phyloP scores from a whole-genome alignment of 139 green algal genomes.

The Auxenochlorella protothecoides region DNA sequence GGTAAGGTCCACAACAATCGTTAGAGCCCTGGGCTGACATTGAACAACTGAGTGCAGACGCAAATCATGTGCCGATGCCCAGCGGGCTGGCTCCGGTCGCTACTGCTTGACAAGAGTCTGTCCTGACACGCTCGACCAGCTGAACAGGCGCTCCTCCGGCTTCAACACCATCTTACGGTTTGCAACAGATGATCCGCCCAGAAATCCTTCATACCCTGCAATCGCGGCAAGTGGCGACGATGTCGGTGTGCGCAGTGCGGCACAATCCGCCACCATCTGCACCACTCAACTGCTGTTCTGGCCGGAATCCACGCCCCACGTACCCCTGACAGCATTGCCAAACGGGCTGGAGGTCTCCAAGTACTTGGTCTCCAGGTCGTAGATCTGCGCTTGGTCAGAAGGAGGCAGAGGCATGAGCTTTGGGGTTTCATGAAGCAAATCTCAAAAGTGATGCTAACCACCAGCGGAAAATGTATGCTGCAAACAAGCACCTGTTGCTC shows the following conservation, averaged over 20 bases:
- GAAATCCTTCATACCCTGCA: slow-evolving; percentile 44
- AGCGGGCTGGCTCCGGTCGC: background rate
- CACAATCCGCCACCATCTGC: no score
- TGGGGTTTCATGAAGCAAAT: background rate
- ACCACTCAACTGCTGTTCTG: no score
- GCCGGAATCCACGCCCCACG: background rate
- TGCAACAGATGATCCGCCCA: slow-evolving; percentile 14
- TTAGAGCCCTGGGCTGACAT: no score
- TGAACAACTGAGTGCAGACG: no score
- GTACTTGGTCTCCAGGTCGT: slow-evolving; percentile 52
- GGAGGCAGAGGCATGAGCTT: background rate
- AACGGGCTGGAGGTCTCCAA: slow-evolving; percentile 36
- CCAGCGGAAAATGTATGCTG: background rate
- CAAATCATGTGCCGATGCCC: background rate
- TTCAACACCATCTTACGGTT: slow-evolving; percentile 15
- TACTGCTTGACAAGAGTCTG: background rate
- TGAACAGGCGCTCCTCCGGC: slow-evolving; percentile 45
- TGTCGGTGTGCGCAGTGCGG: no score
- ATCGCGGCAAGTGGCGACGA: background rate
- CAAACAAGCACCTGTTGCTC: slow-evolving; percentile 25
- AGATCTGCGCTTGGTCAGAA: slow-evolving; percentile 31
- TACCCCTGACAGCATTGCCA: slow-evolving; percentile 48
- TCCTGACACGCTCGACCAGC: slow-evolving; percentile 25
- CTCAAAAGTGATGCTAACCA: background rate
- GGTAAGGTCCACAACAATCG: no score